phyloP scores from a whole-genome alignment of 1,139 yeast species.

The Blastobotrys elegans region DNA sequence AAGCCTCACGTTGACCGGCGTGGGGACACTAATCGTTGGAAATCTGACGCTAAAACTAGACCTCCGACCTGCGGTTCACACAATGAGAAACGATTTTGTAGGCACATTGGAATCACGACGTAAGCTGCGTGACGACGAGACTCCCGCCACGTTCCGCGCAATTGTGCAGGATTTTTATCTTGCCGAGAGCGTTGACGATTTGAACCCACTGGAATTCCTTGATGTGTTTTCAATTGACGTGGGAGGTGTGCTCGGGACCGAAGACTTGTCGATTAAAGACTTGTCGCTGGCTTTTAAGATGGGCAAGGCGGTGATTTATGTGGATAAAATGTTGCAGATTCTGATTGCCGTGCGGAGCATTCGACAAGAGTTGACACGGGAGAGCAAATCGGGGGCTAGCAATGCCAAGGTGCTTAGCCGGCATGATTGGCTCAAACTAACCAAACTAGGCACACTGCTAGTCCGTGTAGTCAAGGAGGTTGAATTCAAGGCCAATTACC shows the following conservation, averaged over 20 bases:
- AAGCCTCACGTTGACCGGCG: slow-evolving; percentile 25
- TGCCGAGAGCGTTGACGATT: slow-evolving; percentile 26
- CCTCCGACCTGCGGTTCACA: slow-evolving; percentile 20
- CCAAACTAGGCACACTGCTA: slow-evolving; percentile 28
- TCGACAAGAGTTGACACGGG: slow-evolving; percentile 13
- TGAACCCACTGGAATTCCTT: slow-evolving; percentile 31
- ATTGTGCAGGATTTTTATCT: slow-evolving; percentile 29
- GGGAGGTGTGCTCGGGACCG: slow-evolving; percentile 33
- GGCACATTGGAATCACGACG: slow-evolving; percentile 35
- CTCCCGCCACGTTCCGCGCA: slow-evolving; percentile 28
- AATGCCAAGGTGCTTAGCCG: slow-evolving; percentile 11
- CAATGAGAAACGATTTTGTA: slow-evolving; percentile 25
- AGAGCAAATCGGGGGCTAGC: neutral
- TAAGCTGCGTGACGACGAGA: slow-evolving; percentile 28
- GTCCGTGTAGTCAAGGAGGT: slow-evolving; percentile 35
- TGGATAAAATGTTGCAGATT: slow-evolving; percentile 22
- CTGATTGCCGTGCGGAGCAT: slow-evolving; percentile 14
- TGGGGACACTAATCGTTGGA: slow-evolving; percentile 30
- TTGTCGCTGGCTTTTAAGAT: slow-evolving; percentile 31
- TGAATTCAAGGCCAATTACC: slow-evolving; percentile 30
- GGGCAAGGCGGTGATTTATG: slow-evolving; percentile 25
- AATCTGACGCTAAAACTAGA: slow-evolving; percentile 29
- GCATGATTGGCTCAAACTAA: slow-evolving; percentile 23
- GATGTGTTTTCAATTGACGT: slow-evolving; percentile 31
- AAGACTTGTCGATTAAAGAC: slow-evolving; percentile 32